phyloP scores from a whole-genome alignment of 768 basidiomycete genomes.

The Trametes elegans region DNA sequence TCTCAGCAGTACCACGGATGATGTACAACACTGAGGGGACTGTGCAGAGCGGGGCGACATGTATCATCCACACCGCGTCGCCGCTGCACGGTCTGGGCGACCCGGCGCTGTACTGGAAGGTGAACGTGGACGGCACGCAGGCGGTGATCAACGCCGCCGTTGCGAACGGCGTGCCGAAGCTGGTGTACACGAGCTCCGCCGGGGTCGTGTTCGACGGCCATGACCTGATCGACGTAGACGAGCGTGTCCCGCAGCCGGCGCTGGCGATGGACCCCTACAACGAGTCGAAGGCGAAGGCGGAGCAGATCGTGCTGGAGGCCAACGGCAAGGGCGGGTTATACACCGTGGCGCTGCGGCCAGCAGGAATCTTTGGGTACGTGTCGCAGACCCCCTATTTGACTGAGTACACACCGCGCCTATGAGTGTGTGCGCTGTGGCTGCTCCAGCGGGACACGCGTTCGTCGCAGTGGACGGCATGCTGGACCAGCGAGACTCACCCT shows the following conservation, averaged over 20 bases:
- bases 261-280: constrained; percentile 89
- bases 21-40: background rate
- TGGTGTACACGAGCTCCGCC: constrained; percentile 94
- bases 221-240: constrained; percentile 83
- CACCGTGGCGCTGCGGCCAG: constrained; percentile 88
- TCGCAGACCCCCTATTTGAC: background rate
- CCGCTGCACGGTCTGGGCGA: constrained; percentile 67
- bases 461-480: no score
- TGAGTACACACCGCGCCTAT: no score
- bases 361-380: constrained; percentile 92
- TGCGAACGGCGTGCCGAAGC: constrained; percentile 68
- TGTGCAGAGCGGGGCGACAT: constrained; percentile 72
- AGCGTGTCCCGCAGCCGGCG: constrained; percentile 73
- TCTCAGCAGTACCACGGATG: background rate
- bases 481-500: no score
- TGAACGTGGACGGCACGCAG: constrained; percentile 91
- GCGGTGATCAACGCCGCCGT: constrained; percentile 82
- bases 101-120: constrained; percentile 78
- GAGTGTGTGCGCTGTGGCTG: no score
- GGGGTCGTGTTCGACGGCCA: constrained; percentile 84
- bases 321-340: constrained; percentile 82
- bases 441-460: no score
- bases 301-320: constrained; percentile 77
- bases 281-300: constrained; percentile 88
- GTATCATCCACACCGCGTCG: constrained; percentile 95